Base-by-base conservation (phyloP, 106 monocot species). In the Acorus gramineus region DNA sequence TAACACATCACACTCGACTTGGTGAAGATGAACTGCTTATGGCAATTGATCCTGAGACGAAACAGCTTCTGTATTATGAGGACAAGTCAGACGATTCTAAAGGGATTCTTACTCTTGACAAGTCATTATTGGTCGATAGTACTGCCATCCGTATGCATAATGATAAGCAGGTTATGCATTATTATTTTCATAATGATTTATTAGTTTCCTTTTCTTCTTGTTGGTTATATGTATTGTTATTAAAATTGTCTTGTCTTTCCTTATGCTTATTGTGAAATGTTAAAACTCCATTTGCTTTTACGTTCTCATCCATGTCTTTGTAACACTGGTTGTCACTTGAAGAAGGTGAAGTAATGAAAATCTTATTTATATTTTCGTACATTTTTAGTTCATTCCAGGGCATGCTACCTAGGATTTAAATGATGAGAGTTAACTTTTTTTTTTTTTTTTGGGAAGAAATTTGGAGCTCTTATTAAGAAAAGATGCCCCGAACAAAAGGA, bases 11-110 rank as follows among this genome's bases (percentile, higher is more conserved):
- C 73, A 81, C 88, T 60, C 81, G 98, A 9, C 73, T 98, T 47
- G 98, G 98, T 46, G 84, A 77, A 79, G 98, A 88, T 75, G 98
- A 92, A 66, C 77, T 83, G 73, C 3, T 84, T 46, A 92, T 86
- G 92, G 88, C 85, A 10, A 79, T 92, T 77, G 83, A 98, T 76
- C 98, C 88, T 46, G 83, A 81, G 44, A 98, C 98, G 6, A 92
- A 89, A 70, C 85, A 98, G 55, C 85, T 98, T 56, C 59, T 83
- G 13, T 89, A 81, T 59, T 92, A 98, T 64, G 98, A 98, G 66
- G 98, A 98, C 68, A 91, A 76, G 65, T 64, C 71, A 66, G 86
- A 92, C 65, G 14, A 59, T 10, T 68, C 83, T 44, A 59, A 82
- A 54, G 60, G 48, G 12, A 62, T 66, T 53, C 50, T 92, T 61